These are phyloP conservation scores for Diplodia mutila DNA, from an alignment of 2,329 filamentous ascomycete species.

Conservation along the genomic window DNA sequence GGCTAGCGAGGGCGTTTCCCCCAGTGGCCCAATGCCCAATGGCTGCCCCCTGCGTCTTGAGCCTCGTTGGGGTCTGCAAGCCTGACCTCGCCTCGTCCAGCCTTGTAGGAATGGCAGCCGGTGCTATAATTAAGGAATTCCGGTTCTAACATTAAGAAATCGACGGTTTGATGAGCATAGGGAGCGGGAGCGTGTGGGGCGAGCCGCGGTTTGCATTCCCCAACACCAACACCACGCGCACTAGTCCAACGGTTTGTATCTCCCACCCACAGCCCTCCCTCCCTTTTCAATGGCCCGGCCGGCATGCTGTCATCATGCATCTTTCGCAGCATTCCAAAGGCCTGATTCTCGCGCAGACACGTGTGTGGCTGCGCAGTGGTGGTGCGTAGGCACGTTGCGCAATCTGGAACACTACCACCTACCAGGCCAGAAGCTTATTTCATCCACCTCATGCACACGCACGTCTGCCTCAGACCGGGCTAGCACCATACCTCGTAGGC, in stretches of 20 bases:
- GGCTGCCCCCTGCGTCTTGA: background rate
- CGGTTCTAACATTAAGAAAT: too few species aligned
- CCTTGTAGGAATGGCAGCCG: background rate
- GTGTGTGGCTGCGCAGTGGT: background rate
- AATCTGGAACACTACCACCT: background rate
- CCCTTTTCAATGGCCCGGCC: background rate
- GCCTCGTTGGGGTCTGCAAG: conserved; percentile 13
- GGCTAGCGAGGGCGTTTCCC: background rate
- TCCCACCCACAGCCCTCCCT: background rate
- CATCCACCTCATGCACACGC: background rate
- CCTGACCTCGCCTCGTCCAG: background rate
- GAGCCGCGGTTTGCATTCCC: conserved; percentile 1
- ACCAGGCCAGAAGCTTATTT: conserved; percentile 5
- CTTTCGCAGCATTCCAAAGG: background rate
- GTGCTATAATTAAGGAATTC: too few species aligned
- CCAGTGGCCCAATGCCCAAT: too few species aligned
- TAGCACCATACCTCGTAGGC: background rate
- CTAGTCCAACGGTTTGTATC: conserved; percentile 1
- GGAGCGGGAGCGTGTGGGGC: background rate
- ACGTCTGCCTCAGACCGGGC: background rate
- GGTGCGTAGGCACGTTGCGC: conserved; percentile 10
- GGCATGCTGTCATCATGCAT: background rate
- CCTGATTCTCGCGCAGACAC: background rate
- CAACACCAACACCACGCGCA: conserved; percentile 11
- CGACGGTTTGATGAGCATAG: too few species aligned